Base-by-base conservation (phyloP, 352 stramenopile species). In the Thalassiosira exigua region DNA sequence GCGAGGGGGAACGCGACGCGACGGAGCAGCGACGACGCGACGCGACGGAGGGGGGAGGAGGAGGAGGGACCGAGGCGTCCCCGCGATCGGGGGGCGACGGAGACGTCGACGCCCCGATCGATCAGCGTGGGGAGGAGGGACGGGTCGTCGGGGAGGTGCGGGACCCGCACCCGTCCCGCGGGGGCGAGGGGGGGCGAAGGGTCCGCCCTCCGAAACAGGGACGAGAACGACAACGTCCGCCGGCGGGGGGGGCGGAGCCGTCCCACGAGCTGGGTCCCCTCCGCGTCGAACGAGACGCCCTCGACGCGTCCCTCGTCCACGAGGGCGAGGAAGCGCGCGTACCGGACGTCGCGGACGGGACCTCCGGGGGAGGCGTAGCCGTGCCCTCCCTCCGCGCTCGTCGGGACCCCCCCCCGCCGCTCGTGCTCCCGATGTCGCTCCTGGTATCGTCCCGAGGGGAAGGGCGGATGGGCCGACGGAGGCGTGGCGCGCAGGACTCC, bases 141-240 rank as follows among this genome's bases (percentile, higher is more conserved):
- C 17, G 90, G 90, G 79, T 95, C 90, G 60, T 93, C 93, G 50
- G 90, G 86, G 39, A 95, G 80, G 22, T n/a, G n/a, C n/a, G n/a
- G n/a, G n/a, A n/a, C 85, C 79, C 60, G 93, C 85, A 64, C 94
- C 86, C 62, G 91, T 90, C 30, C 93, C 66, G 44, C 90, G 79
- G 11, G 78, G 84, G 24, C 90, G 88, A 58, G 94, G 88, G 7
- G 90, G 88, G 79, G 94, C 90, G 2, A 95, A 88, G 33, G n/a
- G n/a, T n/a, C n/a, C n/a, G n/a, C n/a, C n/a, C n/a, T n/a, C n/a
- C n/a, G n/a, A n/a, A n/a, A n/a, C n/a, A n/a, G n/a, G n/a, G n/a
- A n/a, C n/a, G n/a, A n/a, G n/a, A n/a, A n/a, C n/a, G n/a, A n/a
- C n/a, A n/a, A n/a, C 62, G 91, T 90, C 30, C 93, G 65, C 44